A percentile compares a stretch with the other conserved stretches of the same genome.
Conservation (phyloP, 148 eudicot genomes). For the Tetragonia tetragonoides region DNA sequence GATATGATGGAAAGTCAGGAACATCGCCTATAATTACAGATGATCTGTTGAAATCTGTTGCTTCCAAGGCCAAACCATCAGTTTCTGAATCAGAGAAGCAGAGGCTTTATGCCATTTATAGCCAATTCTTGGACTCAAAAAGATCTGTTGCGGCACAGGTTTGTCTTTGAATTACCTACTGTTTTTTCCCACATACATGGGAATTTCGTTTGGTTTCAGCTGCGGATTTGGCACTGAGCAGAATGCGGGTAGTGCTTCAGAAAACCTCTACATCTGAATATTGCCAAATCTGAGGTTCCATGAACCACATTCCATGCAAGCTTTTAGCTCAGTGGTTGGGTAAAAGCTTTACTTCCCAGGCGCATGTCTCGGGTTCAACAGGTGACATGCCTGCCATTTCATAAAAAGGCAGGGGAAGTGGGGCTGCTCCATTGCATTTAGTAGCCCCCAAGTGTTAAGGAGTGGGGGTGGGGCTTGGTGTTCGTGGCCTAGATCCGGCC, state of each 20-base stretch:
- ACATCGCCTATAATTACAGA: conserved; percentile 60
- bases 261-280: background rate
- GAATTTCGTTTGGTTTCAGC: background rate
- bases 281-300: conserved; percentile 1
- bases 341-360: too few relatives aligned
- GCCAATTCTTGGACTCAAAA: conserved; percentile 84
- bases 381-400: too few relatives aligned
- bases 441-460: too few relatives aligned
- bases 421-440: background rate
- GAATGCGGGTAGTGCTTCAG: background rate
- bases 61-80: conserved; percentile 78
- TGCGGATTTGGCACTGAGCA: background rate
- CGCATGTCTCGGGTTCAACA: too few relatives aligned
- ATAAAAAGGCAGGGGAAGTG: background rate
- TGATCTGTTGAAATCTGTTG: conserved; percentile 52
- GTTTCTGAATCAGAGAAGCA: conserved; percentile 82
- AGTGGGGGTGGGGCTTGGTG: too few relatives aligned
- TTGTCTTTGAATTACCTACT: conserved; percentile 18
- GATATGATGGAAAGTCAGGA: conserved; percentile 38
- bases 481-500: too few relatives aligned
- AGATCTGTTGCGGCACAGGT: conserved; percentile 82
- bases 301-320: background rate
- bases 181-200: background rate
- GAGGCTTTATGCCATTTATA: conserved; percentile 67
- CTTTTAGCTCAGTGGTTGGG: too few relatives aligned